Evolutionary conservation across 441 rosid genomes (phyloP).

Genomic region (Oxalis stricta): DNA sequence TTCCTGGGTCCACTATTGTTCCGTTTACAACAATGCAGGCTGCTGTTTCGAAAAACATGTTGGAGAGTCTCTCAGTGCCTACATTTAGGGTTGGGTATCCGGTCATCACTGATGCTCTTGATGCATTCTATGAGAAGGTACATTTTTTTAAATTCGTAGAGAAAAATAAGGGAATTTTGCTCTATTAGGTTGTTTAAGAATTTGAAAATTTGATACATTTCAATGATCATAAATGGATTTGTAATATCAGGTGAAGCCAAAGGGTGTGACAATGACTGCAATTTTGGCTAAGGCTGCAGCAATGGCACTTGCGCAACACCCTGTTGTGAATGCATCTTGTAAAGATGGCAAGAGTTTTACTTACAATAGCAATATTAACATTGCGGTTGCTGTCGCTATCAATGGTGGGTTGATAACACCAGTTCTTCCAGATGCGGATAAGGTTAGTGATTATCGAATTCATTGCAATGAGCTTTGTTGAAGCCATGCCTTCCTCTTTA

Average conservation of each 20-base stretch:
- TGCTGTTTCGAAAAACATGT: slow-evolving; percentile 79
- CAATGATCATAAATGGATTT: not conserved
- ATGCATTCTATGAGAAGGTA: slow-evolving; percentile 78
- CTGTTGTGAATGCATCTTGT: slow-evolving; percentile 81
- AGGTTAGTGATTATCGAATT: slow-evolving; percentile 26
- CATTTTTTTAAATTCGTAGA: too few species aligned
- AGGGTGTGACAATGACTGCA: slow-evolving; percentile 95
- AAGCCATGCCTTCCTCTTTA: too few species aligned
- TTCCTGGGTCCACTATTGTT: slow-evolving; percentile 63
- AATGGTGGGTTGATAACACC: slow-evolving; percentile 95
- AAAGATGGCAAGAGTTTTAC: slow-evolving; percentile 83
- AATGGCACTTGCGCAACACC: slow-evolving; percentile 81
- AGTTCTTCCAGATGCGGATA: slow-evolving; percentile 91
- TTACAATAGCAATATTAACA: slow-evolving; percentile 58
- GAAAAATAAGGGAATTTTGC: too few species aligned
- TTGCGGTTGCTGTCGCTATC: slow-evolving; percentile 93
- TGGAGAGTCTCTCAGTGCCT: slow-evolving; percentile 77
- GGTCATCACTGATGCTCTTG: slow-evolving; percentile 69
- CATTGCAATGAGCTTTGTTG: too few species aligned
- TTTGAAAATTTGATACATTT: not conserved
- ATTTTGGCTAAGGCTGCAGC: slow-evolving; percentile 89
- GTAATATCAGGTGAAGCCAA: slow-evolving; percentile 61
- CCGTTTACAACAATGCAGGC: slow-evolving; percentile 89
- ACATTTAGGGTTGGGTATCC: slow-evolving; percentile 93
- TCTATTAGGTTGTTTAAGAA: not conserved